These are phyloP conservation scores for Westerdykella aurantiaca DNA, from an alignment of 2,329 filamentous ascomycete species.

Conservation along the genomic window DNA sequence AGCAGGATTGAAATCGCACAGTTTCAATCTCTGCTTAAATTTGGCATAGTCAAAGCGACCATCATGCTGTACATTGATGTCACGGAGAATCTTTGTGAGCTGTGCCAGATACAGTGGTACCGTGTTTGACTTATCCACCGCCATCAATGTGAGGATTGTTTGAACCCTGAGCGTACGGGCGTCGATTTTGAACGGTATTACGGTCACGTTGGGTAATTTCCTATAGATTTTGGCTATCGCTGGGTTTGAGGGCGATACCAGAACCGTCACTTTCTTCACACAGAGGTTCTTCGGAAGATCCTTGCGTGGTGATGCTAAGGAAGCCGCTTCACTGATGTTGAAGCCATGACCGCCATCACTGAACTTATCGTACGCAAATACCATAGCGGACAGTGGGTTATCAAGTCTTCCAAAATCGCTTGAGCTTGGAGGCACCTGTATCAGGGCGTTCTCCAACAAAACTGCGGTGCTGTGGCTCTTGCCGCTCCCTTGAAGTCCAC, in stretches of 20 bases:
- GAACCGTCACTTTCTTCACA: conserved; percentile 17
- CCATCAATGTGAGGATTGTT: conserved; percentile 53
- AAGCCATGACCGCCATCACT: conserved; percentile 44
- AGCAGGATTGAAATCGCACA: conserved; percentile 12
- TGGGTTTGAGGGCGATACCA: conserved; percentile 22
- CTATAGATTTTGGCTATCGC: conserved; percentile 16
- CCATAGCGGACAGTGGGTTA: conserved; percentile 53
- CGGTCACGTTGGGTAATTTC: conserved; percentile 37
- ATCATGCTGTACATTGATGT: conserved; percentile 49
- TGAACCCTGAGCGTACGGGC: conserved; percentile 47
- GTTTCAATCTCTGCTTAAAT: conserved; percentile 14
- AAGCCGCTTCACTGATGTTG: conserved; percentile 53
- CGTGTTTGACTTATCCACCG: conserved; percentile 36
- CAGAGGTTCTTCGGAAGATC: conserved; percentile 3
- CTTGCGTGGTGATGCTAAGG: conserved; percentile 40
- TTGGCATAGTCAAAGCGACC: conserved; percentile 46
- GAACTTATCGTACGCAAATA: conserved; percentile 50
- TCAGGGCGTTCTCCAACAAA: conserved; percentile 44
- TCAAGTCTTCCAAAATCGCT: conserved; percentile 40
- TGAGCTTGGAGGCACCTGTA: conserved; percentile 28
- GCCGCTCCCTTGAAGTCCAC: conserved; percentile 57
- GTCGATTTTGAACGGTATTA: conserved; percentile 45
- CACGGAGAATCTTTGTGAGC: conserved; percentile 45
- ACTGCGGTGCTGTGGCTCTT: conserved; percentile 57
- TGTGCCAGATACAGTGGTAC: conserved; percentile 52